Base-by-base conservation (phyloP, 2,329 filamentous ascomycete genomes). In the Gliomastix tumulicola region DNA sequence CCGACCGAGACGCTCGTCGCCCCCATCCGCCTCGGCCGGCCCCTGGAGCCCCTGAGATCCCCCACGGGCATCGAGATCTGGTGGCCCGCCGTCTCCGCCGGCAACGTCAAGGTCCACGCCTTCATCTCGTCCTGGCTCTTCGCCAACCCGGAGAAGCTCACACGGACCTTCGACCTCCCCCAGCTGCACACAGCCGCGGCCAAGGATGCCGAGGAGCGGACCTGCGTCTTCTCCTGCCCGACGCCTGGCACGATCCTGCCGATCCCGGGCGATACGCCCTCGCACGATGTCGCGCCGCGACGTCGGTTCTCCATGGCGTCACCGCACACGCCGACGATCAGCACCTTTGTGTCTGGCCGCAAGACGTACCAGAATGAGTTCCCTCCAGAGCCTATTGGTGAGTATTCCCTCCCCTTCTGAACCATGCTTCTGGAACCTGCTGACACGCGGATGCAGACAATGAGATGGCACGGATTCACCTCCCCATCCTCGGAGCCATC, bases 401-500 rank as follows among this genome's bases (percentile, higher is more conserved):
- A 31, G 35, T 37, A 6, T 10, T 21, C 22, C n/a, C 16, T 12
- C 9, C 13, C 12, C 19, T n/a, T 10, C 21, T 19, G 22, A 36
- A 6, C 5, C 10, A 8, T 12, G 8, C 16, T 30, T 5, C 12
- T 20, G 7, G 34, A 22, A 21, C 23, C 16, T 27, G 22, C 21
- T 25, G 16, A 35, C 16, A 27, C 16, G 28, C 31, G 15, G n/a
- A 28, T 17, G 20, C 11, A 38, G 36, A 17, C 17, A 34, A 13
- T 15, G 36, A 28, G 10, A 30, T 15, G 13, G 36, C 36, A 10
- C 6, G 15, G 18, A 22, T n/a, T 13, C 11, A 18, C 19, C 59
- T 79, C 4, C 77, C 76, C 3, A 65, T 74, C 0, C 54, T 80
- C 6, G 73, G 68, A 1, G 63, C 69, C 3, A 55, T 80, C 32